Conservation (phyloP, 176 grass and related monocot genomes). For the Oryza brachyantha region DNA sequence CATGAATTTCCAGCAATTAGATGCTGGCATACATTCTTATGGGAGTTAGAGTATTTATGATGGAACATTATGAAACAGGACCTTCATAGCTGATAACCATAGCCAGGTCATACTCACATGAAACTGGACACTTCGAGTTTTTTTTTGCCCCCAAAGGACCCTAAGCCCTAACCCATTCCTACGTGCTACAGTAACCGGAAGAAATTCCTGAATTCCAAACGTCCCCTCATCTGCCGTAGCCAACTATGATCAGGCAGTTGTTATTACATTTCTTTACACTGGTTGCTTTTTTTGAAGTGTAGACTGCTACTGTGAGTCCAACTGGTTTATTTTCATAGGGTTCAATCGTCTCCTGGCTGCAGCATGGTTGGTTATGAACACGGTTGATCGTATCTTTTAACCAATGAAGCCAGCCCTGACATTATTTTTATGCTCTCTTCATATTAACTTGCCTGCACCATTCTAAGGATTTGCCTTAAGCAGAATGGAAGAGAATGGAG, state of each 20-base stretch:
- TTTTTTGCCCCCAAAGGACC: background rate
- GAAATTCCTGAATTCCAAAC: background rate
- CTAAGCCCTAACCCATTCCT: background rate
- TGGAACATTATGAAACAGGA: slow-evolving; percentile 4
- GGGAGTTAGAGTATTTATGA: background rate
- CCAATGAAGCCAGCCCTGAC: background rate
- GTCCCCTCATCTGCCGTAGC: background rate
- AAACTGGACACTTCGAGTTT: background rate
- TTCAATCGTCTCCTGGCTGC: background rate
- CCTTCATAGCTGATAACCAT: background rate
- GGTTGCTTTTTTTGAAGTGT: background rate
- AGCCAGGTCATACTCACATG: background rate
- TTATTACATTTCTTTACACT: background rate
- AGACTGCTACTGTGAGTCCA: background rate
- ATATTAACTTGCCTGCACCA: slow-evolving; percentile 12
- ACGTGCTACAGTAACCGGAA: background rate
- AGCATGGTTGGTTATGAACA: background rate
- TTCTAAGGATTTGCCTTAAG: slow-evolving; percentile 71
- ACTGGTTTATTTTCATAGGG: background rate
- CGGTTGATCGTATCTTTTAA: background rate
- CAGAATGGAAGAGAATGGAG: slow-evolving; percentile 77
- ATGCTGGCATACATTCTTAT: background rate
- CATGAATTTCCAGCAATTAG: background rate
- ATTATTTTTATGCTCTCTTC: slow-evolving; percentile 26
- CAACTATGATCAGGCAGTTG: background rate